Base-by-base conservation (phyloP, 2,329 filamentous ascomycete species). In the Leptographium radiaticola region DNA sequence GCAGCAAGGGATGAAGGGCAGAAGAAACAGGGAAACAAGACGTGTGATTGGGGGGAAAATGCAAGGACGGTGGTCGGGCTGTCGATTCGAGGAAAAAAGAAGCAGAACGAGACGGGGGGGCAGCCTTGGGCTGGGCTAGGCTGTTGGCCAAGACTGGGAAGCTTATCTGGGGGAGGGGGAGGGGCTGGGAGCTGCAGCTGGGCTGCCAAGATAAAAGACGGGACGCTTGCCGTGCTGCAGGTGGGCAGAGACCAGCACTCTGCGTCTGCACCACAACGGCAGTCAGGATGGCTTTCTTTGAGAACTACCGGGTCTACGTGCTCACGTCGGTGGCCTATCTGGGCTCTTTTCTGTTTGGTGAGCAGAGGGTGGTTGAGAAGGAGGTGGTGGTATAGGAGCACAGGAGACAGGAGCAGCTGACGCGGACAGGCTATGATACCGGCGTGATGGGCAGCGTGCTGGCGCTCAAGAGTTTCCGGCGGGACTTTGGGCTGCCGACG, bases 361-460 rank as follows among this genome's bases (percentile, higher is more conserved):
- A 15, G 43, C 13, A 18, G n/a, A n/a, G n/a, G n/a, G n/a, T n/a
- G n/a, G n/a, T n/a, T n/a, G n/a, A n/a, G n/a, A n/a, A n/a, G n/a
- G n/a, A n/a, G n/a, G n/a, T n/a, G n/a, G n/a, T n/a, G n/a, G n/a
- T n/a, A n/a, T n/a, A n/a, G n/a, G n/a, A n/a, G n/a, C n/a, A n/a
- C n/a, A n/a, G n/a, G n/a, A n/a, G n/a, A n/a, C n/a, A n/a, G n/a
- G 11, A 16, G 10, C 38, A 6, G 38, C 48, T 50, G 20, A 50
- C 36, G 8, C 2, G 6, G 25, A 15, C 25, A 51, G 49, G 49
- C 49, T 51, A 51, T 13, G 49, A 51, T 15, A 44, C 40, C 11
- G 49, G 49, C 49, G 49, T 51, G 13, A 51, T 51, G 49, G 49
- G 49, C 49, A 51, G 49, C 49, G 40, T 51, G 49, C 49, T 51